A percentile compares a stretch with the other conserved stretches of the same genome.
Evolutionary conservation across 225 moss, liverwort and hornwort species (phyloP).

Genomic region (Pseudisothecium myosuroides): DNA sequence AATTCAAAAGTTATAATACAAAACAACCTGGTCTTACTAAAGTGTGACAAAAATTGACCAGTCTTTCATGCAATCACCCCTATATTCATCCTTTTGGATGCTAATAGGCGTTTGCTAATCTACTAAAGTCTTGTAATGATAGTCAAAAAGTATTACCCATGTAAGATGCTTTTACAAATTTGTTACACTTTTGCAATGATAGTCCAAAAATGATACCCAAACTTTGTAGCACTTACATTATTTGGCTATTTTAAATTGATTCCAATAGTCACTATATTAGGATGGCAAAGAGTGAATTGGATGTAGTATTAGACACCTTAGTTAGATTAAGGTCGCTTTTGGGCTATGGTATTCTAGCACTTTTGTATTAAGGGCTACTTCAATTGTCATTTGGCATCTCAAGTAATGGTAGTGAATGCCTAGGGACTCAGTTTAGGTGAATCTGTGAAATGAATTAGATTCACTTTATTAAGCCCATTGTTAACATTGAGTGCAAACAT

Average conservation of each 20-base stretch:
- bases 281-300: not conserved
- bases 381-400: not conserved
- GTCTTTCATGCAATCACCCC: too few species aligned
- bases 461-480: not conserved
- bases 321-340: accelerated
- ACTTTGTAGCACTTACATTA: not conserved
- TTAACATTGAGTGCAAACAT: not conserved
- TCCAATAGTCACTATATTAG: not conserved
- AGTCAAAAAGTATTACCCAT: too few species aligned
- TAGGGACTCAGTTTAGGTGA: not conserved
- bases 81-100: not conserved
- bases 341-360: accelerated
- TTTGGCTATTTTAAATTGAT: not conserved
- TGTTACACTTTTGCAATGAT: not conserved
- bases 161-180: not conserved
- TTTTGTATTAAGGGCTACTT: not conserved
- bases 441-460: not conserved
- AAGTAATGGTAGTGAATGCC: not conserved
- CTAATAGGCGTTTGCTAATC: not conserved
- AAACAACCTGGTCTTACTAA: too few species aligned
- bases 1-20: too few species aligned
- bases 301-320: not conserved
- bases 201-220: not conserved
- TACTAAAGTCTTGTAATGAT: not conserved
- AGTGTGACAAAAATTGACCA: too few species aligned